These are phyloP conservation scores for Colletotrichum gigasporum DNA, from an alignment of 2,329 filamentous ascomycete species.

Conservation along the genomic window DNA sequence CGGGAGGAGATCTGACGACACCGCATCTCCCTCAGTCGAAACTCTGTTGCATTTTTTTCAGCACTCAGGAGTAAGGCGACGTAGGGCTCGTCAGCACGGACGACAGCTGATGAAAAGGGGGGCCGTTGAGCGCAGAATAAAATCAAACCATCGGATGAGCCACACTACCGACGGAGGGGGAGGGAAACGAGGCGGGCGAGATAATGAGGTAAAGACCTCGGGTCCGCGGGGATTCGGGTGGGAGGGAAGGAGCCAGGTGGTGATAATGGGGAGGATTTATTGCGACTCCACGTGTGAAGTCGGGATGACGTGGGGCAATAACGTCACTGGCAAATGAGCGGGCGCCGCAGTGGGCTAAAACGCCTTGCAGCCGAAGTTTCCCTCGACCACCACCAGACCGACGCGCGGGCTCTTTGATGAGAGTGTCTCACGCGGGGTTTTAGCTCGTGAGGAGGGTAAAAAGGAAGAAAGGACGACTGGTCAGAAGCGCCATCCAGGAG, in stretches of 20 bases:
- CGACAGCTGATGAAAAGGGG: background rate
- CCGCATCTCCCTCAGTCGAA: background rate
- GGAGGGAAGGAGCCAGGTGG: background rate
- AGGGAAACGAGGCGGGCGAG: background rate
- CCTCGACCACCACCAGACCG: background rate
- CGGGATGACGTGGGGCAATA: slow-evolving; percentile 23
- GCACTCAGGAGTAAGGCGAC: background rate
- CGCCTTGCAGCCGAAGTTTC: background rate
- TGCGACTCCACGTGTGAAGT: slow-evolving; percentile 29
- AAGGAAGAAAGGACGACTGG: background rate
- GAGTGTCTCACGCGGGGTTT: background rate
- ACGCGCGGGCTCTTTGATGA: background rate
- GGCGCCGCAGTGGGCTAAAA: background rate
- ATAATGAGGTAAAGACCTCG: background rate
- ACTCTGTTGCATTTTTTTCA: background rate
- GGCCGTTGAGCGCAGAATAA: too few species aligned
- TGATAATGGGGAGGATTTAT: background rate
- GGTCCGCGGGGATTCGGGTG: background rate
- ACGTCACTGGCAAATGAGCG: slow-evolving; percentile 27
- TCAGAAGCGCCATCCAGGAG: too few species aligned
- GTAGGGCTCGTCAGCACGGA: too few species aligned
- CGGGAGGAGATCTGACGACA: slow-evolving; percentile 11
- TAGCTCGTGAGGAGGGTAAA: background rate
- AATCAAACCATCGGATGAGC: background rate
- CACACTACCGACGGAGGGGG: background rate